Conservation (phyloP, 306 rosid genomes). For the Quercus gilva region DNA sequence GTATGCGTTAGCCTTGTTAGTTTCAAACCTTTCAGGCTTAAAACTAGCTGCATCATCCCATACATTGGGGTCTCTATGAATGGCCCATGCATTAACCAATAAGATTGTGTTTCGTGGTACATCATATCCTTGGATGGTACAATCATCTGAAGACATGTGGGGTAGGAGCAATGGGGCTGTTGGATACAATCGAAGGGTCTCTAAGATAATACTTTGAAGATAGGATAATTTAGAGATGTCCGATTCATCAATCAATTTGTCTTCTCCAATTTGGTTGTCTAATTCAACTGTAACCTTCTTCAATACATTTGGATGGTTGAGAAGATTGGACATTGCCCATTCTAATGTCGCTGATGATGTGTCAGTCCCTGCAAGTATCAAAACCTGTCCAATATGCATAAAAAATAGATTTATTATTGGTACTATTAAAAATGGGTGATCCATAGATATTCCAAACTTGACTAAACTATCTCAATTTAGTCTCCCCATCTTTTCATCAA, state of each 20-base stretch:
- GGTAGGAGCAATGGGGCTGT: not conserved
- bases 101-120: not conserved
- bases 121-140: not conserved
- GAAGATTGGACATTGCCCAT: conserved; percentile 26
- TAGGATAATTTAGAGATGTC: conserved; percentile 26
- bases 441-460: too few species aligned
- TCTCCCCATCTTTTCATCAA: too few species aligned
- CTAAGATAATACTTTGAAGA: conserved; percentile 31
- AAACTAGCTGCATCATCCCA: too few species aligned
- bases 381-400: not conserved
- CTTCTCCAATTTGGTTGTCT: conserved; percentile 13
- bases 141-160: not conserved
- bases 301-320: conserved; percentile 24
- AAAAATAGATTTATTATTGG: too few species aligned
- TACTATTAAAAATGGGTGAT: too few species aligned
- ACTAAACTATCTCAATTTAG: too few species aligned
- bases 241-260: conserved; percentile 25
- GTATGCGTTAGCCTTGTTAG: too few species aligned
- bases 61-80: conserved; percentile 6
- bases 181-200: conserved; percentile 22
- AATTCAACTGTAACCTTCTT: conserved; percentile 25
- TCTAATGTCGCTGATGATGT: not conserved
- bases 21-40: too few species aligned
- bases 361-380: not conserved
- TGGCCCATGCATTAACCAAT: conserved; percentile 37